Evolutionary conservation across 2,329 filamentous ascomycete genomes (phyloP).

Genomic region (Apiospora marii): DNA sequence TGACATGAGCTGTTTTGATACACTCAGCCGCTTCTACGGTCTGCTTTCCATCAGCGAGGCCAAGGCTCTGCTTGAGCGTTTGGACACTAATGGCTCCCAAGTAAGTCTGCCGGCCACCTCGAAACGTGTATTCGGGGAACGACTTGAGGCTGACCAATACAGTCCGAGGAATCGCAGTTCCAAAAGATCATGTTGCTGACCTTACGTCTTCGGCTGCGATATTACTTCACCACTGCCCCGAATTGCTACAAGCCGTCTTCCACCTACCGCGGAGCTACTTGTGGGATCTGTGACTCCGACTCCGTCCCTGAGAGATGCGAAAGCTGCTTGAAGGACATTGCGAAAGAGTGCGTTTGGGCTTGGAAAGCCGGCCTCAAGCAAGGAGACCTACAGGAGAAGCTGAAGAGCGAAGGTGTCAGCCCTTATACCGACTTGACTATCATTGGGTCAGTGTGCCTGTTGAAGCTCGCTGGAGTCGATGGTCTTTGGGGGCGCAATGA

Average conservation of each 20-base stretch:
- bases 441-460: constrained; percentile 38
- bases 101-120: constrained; percentile 34
- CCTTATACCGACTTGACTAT: constrained; percentile 37
- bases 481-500: constrained; percentile 21
- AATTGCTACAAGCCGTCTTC: not conserved
- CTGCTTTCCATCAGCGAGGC: constrained; percentile 50
- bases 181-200: constrained; percentile 24
- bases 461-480: constrained; percentile 37
- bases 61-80: constrained; percentile 43
- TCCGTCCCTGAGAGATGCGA: constrained; percentile 27
- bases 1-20: constrained; percentile 54
- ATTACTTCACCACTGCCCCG: constrained; percentile 24
- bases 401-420: constrained; percentile 32
- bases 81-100: constrained; percentile 39
- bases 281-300: constrained; percentile 21
- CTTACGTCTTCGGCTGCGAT: constrained; percentile 26
- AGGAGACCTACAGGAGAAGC: constrained; percentile 26
- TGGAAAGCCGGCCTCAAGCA: constrained; percentile 34
- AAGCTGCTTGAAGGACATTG: constrained; percentile 36
- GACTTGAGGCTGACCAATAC: constrained; percentile 26
- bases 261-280: not conserved
- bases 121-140: not conserved
- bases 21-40: constrained; percentile 54
- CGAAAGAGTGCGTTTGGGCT: constrained; percentile 31
- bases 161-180: constrained; percentile 24